Base-by-base conservation (phyloP, 2,329 filamentous ascomycete species). In the Diaporthe humulicola region DNA sequence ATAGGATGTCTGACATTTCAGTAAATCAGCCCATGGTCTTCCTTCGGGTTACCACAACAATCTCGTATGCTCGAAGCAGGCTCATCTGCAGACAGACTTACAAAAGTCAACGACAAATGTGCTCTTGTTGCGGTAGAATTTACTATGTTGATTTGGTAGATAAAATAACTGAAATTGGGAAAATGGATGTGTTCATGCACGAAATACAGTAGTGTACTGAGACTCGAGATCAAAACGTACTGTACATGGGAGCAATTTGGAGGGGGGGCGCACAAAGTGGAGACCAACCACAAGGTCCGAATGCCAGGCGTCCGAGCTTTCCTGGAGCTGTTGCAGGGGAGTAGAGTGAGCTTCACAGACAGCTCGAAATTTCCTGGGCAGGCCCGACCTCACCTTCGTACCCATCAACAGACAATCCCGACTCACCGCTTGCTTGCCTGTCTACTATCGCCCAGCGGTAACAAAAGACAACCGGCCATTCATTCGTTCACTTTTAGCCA, bases 241-340 rank as follows among this genome's bases (percentile, higher is more conserved):
- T 19, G 38, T 36, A 12, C 52, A 50, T 4, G 48, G 48, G 48
- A 22, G 19, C 48, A 25, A 50, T 50, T 50, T 70, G 38, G 72
- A 72, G 67, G 73, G 74, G 56, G n/a, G n/a, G n/a, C n/a, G n/a
- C n/a, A n/a, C n/a, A n/a, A 70, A 76, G 74, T 33, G 48, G 69
- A 38, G 33, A 38, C 70, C 57, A 48, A 72, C 70, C 50, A 17
- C 52, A 14, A 42, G 70, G 33, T 15, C n/a, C 25, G 14, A 57
- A 54, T 40, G 33, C 28, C 40, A 48, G 69, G 54, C n/a, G 69
- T 45, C 69, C 54, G 69, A 61, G 70, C 56, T 28, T 67, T 45
- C n/a, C 69, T 66, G 30, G 36, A 74, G 70, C 73, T 73, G 60
- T 50, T 71, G 72, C 67, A 74, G 72, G 72, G 67, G 40, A 75